Percentiles rank a stretch among this genome's conserved stretches.
These are phyloP conservation scores for Yamadazyma philogaea DNA, from an alignment of 805 yeast species.

Conservation along the genomic window DNA sequence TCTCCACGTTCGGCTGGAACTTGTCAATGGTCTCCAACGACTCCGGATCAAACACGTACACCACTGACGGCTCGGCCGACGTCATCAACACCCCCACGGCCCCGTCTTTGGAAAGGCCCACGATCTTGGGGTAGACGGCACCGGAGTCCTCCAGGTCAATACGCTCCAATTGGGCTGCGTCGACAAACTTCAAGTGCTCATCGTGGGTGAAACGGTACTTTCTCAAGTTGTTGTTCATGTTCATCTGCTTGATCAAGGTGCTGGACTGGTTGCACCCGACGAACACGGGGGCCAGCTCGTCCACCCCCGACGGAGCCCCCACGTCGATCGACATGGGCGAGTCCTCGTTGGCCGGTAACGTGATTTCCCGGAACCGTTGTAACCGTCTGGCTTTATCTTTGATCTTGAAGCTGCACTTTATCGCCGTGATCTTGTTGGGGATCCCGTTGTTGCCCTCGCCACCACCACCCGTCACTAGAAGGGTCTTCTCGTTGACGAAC, in stretches of 20 bases:
- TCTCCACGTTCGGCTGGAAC: slow-evolving; percentile 52
- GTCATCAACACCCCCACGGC: slow-evolving; percentile 66
- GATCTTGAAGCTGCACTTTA: slow-evolving; percentile 54
- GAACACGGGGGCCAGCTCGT: slow-evolving; percentile 47
- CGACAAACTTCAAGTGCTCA: slow-evolving; percentile 59
- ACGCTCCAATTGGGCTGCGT: slow-evolving; percentile 57
- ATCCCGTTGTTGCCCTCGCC: slow-evolving; percentile 91
- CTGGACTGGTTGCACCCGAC: slow-evolving; percentile 76
- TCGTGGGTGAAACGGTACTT: slow-evolving; percentile 55
- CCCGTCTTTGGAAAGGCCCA: slow-evolving; percentile 57
- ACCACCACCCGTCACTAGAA: slow-evolving; percentile 89
- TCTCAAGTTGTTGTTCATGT: slow-evolving; percentile 68
- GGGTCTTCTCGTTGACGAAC: slow-evolving; percentile 56
- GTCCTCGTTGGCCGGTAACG: slow-evolving; percentile 64
- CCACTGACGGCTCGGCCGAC: slow-evolving; percentile 59
- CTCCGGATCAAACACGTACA: slow-evolving; percentile 58
- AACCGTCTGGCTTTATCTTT: slow-evolving; percentile 39
- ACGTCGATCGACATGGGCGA: slow-evolving; percentile 83
- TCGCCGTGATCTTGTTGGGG: slow-evolving; percentile 74
- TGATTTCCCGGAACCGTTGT: slow-evolving; percentile 61
- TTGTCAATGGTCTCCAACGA: slow-evolving; percentile 53
- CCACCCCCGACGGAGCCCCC: slow-evolving; percentile 13
- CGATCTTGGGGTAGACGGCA: slow-evolving; percentile 63
- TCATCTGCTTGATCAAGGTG: slow-evolving; percentile 51
- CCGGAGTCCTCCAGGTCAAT: slow-evolving; percentile 28